Evolutionary conservation across 2,329 filamentous ascomycete genomes (phyloP).

Genomic region (Pseudomassariella vexata): DNA sequence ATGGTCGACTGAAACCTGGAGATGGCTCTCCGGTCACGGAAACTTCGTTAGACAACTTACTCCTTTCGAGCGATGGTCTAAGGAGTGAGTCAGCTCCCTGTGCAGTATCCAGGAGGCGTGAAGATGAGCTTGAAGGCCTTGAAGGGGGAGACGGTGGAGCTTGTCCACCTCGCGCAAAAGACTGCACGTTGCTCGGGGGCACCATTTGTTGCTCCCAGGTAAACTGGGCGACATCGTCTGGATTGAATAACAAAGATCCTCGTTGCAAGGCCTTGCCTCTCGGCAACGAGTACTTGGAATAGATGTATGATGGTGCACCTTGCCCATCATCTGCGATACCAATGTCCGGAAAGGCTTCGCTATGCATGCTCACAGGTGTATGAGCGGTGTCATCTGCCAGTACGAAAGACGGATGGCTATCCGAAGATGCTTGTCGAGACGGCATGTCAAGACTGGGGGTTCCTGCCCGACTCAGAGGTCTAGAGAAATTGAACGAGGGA

Average conservation of each 20-base stretch:
- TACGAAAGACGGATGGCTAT: constrained; percentile 61
- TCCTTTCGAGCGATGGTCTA: constrained; percentile 43
- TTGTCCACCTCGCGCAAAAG: constrained; percentile 33
- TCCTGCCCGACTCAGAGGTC: constrained; percentile 73
- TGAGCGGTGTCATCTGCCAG: constrained; percentile 60
- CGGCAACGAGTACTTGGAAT: constrained; percentile 78
- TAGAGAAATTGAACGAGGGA: constrained; percentile 88
- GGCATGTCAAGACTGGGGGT: constrained; percentile 54
- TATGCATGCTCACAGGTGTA: constrained; percentile 67
- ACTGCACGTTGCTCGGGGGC: constrained; percentile 35
- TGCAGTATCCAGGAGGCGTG: constrained; percentile 24
- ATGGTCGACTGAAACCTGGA: constrained; percentile 37
- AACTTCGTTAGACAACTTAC: constrained; percentile 44
- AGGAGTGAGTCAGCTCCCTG: constrained; percentile 32
- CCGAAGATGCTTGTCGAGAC: constrained; percentile 57
- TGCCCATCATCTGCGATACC: constrained; percentile 37
- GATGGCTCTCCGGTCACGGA: constrained; percentile 35
- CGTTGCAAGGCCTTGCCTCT: constrained; percentile 75
- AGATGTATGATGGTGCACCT: constrained; percentile 70
- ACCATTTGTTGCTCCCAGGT: constrained; percentile 55
- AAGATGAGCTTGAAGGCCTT: constrained; percentile 52
- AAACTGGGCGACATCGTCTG: constrained; percentile 44
- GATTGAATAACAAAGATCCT: constrained; percentile 50
- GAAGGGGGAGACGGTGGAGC: constrained; percentile 58
- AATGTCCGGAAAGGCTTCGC: constrained; percentile 58